Evolutionary conservation across 345 rosid genomes (phyloP), one percentile per base, ranked within the genome.

Genomic region (Lepidium didymum): DNA sequence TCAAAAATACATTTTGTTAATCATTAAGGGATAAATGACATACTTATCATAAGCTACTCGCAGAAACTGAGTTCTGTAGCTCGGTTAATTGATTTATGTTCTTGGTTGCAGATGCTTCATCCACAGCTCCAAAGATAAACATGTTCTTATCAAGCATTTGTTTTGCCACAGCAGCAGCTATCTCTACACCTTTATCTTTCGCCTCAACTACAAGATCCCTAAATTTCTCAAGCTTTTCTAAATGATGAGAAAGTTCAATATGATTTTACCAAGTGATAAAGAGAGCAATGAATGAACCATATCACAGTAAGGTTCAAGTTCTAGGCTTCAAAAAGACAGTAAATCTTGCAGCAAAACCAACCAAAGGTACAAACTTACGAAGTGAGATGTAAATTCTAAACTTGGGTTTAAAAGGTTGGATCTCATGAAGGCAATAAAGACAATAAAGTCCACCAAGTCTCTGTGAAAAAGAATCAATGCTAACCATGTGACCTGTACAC

Each of bases 381-480:
- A 87, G 80, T 45, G 92, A 90, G 72, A 88, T 69, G 77, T 87
- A 90, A 19, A 91, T 77, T 44, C 68, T 78, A 77, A 83, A 88
- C 73, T 92, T 82, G 73, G 91, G 94, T 76, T 86, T 85, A 65
- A 84, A 93, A 31, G 91, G 95, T 72, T 93, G 94, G 79, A 82
- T 82, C 79, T 85, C 96, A 65, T 88, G 78, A 37, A 90, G 89
- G 78, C 91, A 93, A 80, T 81, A 90, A 45, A 93, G 94, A 86
- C 97, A 93, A 77, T 90, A 88, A 15, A 93, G 81, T 37, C 91
- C 97, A 42, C 95, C 97, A n/a, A 88, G 78, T 71, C 88, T 83
- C 58, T 51, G 60, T 60, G 87, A 81, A 33, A 93, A 84, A 25
- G 92, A 84, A 69, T 60, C 78, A 62, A 60, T 43, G 52, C 78